A percentile compares a stretch with the other conserved stretches of the same genome.
Evolutionary conservation across 2,329 filamentous ascomycete species (phyloP).

Genomic region (Aspergillus flavus): DNA sequence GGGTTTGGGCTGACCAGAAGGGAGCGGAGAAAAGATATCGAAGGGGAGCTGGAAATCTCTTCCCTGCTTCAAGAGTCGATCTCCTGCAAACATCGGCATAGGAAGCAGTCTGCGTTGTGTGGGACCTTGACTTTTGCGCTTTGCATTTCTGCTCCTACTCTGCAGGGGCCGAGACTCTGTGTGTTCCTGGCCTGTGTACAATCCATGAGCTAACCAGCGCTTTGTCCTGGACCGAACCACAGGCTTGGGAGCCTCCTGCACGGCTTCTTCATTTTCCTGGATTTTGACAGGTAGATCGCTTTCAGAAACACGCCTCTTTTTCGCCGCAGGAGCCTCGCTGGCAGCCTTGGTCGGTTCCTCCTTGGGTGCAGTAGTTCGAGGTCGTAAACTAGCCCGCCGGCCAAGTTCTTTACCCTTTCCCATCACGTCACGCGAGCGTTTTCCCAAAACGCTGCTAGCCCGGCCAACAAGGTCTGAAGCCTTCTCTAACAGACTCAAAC

Average conservation of each 20-base stretch:
- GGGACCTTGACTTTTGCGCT: conserved; percentile 35
- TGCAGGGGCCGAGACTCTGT: conserved; percentile 52
- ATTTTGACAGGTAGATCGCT: conserved; percentile 32
- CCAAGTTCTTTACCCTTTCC: conserved; percentile 60
- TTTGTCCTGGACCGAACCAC: conserved; percentile 56
- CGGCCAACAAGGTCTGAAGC: conserved; percentile 51
- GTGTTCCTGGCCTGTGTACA: conserved; percentile 80
- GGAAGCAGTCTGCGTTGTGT: conserved; percentile 59
- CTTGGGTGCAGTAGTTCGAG: conserved; percentile 34
- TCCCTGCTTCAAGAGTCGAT: conserved; percentile 69
- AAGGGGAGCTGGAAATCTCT: conserved; percentile 87
- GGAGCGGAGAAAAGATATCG: conserved; percentile 84
- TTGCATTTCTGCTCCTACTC: conserved; percentile 46
- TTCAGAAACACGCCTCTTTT: conserved; percentile 48
- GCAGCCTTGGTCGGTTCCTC: conserved; percentile 23
- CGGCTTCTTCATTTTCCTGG: conserved; percentile 20
- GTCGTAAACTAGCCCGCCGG: conserved; percentile 62
- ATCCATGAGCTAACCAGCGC: conserved; percentile 77
- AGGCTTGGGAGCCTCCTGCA: conserved; percentile 27
- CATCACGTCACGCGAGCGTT: conserved; percentile 60
- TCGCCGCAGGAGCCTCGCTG: conserved; percentile 36
- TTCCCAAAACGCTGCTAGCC: conserved; percentile 58
- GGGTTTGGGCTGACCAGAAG: conserved; percentile 83
- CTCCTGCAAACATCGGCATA: conserved; percentile 75
- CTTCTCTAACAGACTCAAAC: conserved; percentile 47